A percentile compares a stretch with the other conserved stretches of the same genome.
Conservation (phyloP, 2,329 filamentous ascomycete genomes). For the Colletotrichum tofieldiae region DNA sequence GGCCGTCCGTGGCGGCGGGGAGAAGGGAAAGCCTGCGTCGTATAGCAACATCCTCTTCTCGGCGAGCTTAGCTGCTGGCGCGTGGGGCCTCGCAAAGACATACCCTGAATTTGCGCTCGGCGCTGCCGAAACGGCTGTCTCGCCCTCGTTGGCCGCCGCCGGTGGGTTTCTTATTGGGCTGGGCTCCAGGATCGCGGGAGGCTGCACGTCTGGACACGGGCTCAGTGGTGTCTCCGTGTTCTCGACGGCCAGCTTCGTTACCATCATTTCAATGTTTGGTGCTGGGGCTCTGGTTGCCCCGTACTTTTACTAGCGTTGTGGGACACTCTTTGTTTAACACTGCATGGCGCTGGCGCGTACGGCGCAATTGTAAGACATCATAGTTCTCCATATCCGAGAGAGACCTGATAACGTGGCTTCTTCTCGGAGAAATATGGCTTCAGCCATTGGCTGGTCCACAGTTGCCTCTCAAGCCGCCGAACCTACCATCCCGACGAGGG, state of each 20-base stretch:
- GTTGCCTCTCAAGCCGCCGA: not conserved
- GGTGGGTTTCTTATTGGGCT: slow-evolving; percentile 73
- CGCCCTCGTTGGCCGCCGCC: slow-evolving; percentile 58
- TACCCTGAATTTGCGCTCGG: slow-evolving; percentile 51
- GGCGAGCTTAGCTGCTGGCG: slow-evolving; percentile 65
- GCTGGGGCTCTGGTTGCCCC: slow-evolving; percentile 57
- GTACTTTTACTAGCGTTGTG: slow-evolving; percentile 42
- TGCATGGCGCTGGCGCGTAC: not conserved
- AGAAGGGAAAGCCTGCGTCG: slow-evolving; percentile 50
- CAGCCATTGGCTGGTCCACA: not conserved
- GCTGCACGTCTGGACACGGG: slow-evolving; percentile 79
- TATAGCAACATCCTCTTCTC: slow-evolving; percentile 67
- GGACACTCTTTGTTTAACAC: not conserved
- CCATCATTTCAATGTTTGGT: slow-evolving; percentile 71
- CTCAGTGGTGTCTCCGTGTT: slow-evolving; percentile 78
- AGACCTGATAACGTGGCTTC: not conserved
- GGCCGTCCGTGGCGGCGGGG: slow-evolving; percentile 51
- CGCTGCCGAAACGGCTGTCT: slow-evolving; percentile 50
- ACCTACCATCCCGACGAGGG: not conserved
- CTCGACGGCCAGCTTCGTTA: slow-evolving; percentile 74
- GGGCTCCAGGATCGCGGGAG: slow-evolving; percentile 74
- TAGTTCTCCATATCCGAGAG: not conserved
- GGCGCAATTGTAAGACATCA: not conserved
- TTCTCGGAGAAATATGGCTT: not conserved
- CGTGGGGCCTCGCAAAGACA: slow-evolving; percentile 55